Conservation (phyloP, 2,329 filamentous ascomycete species). For the Trichothecium roseum region DNA sequence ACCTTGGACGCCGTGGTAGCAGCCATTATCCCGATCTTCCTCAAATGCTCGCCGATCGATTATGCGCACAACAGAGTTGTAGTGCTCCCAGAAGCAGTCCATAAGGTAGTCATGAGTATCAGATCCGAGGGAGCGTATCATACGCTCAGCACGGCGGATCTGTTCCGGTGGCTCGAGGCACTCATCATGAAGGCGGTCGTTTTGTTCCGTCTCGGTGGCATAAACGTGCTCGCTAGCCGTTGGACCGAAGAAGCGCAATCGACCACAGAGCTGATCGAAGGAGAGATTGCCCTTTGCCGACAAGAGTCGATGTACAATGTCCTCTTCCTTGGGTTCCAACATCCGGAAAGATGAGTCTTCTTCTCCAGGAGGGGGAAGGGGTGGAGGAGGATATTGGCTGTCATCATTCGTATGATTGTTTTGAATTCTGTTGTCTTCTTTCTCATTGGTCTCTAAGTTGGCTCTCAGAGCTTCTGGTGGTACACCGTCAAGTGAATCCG, state of each 20-base stretch:
- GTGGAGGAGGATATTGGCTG: too few relatives aligned
- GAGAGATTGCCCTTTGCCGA: slow-evolving; percentile 38
- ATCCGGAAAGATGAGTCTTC: slow-evolving; percentile 24
- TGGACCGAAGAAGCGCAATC: slow-evolving; percentile 41
- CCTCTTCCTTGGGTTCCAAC: slow-evolving; percentile 30
- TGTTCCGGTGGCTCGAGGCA: slow-evolving; percentile 32
- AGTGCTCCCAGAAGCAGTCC: slow-evolving; percentile 39
- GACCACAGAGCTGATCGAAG: slow-evolving; percentile 38
- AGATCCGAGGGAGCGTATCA: slow-evolving; percentile 32
- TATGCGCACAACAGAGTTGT: slow-evolving; percentile 37
- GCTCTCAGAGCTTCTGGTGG: slow-evolving; percentile 10
- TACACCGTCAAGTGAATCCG: slow-evolving; percentile 19
- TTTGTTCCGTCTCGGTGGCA: slow-evolving; percentile 24
- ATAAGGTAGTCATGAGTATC: slow-evolving; percentile 43
- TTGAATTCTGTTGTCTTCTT: too few relatives aligned
- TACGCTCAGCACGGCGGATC: slow-evolving; percentile 32
- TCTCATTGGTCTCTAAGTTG: too few relatives aligned
- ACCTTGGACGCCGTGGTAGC: too few relatives aligned
- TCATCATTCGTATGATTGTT: too few relatives aligned
- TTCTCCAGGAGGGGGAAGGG: slow-evolving; percentile 7
- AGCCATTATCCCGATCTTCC: slow-evolving; percentile 30
- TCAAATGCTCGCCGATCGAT: slow-evolving; percentile 39
- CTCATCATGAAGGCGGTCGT: too few relatives aligned
- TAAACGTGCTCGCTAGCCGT: slow-evolving; percentile 44
- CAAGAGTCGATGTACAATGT: slow-evolving; percentile 36